Conservation (phyloP, 2,329 filamentous ascomycete genomes). For the Fusarium concolor region DNA sequence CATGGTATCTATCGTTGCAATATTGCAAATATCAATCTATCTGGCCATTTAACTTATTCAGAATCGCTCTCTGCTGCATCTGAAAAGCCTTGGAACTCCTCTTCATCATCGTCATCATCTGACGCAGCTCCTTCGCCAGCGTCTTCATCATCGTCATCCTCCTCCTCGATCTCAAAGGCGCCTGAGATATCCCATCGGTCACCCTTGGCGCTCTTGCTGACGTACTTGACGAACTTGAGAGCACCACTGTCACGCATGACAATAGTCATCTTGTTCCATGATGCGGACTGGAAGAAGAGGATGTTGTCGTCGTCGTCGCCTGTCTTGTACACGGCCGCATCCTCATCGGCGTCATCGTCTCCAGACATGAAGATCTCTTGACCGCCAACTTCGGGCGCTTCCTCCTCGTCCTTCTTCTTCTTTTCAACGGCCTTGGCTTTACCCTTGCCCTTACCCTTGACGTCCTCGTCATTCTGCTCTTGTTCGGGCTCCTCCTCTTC, state of each 20-base stretch:
- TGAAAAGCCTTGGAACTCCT: slow-evolving; percentile 70
- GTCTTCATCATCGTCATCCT: slow-evolving; percentile 59
- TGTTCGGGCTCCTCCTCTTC: slow-evolving; percentile 54
- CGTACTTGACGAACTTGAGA: slow-evolving; percentile 96
- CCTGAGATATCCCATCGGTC: slow-evolving; percentile 94
- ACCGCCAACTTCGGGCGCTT: slow-evolving; percentile 72
- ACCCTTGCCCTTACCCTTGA: slow-evolving; percentile 48
- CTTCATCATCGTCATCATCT: slow-evolving; percentile 60
- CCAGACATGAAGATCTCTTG: slow-evolving; percentile 95
- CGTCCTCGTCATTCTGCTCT: slow-evolving; percentile 49
- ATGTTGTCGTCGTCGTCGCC: slow-evolving; percentile 80
- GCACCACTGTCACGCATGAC: slow-evolving; percentile 88
- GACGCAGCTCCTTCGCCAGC: slow-evolving; percentile 52
- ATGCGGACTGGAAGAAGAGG: slow-evolving; percentile 70
- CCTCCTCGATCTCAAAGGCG: slow-evolving; percentile 76
- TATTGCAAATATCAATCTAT: slow-evolving; percentile 32
- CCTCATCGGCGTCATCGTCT: slow-evolving; percentile 75
- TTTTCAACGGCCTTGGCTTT: slow-evolving; percentile 37
- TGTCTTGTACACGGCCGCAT: slow-evolving; percentile 90
- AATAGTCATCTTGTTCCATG: slow-evolving; percentile 93
- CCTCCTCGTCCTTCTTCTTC: slow-evolving; percentile 42
- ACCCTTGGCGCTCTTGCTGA: slow-evolving; percentile 82
- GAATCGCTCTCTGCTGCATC: slow-evolving; percentile 53
- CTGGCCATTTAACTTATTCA: slow-evolving; percentile 27
- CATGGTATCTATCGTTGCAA: slow-evolving; percentile 35